Percentiles rank a stretch among this genome's conserved stretches.
These are phyloP conservation scores for Trichoderma sp. DNA, from an alignment of 2,329 filamentous ascomycete species.

Conservation along the genomic window DNA sequence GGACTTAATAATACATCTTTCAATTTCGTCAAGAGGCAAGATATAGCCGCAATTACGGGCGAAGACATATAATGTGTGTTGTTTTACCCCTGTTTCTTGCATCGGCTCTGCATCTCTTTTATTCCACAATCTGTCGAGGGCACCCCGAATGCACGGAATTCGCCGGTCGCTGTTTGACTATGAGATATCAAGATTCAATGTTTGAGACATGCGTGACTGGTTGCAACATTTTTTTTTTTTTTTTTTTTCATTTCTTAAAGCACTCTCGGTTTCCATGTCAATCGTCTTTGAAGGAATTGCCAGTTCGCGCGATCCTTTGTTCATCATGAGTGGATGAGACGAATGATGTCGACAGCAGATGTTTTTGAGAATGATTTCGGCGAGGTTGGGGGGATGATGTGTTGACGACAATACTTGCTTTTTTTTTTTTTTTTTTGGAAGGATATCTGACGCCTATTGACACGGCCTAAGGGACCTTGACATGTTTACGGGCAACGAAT, in stretches of 20 bases:
- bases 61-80: slow-evolving; percentile 18
- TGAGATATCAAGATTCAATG: not conserved
- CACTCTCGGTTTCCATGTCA: not conserved
- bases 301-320: not conserved
- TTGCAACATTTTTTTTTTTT: not conserved
- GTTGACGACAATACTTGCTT: slow-evolving; percentile 6
- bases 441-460: not conserved
- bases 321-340: not conserved
- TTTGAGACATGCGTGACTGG: not conserved
- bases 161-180: slow-evolving; percentile 1
- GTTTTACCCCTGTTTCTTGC: slow-evolving; percentile 13
- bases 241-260: not conserved
- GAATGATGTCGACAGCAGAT: not conserved
- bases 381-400: not conserved
- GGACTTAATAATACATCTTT: slow-evolving; percentile 8
- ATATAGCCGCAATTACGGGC: slow-evolving; percentile 6
- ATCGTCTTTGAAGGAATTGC: not conserved
- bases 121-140: not conserved
- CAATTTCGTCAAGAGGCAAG: not conserved
- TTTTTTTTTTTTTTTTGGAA: not conserved
- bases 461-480: not conserved
- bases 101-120: slow-evolving; percentile 4
- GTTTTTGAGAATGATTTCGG: not conserved
- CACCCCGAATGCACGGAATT: not conserved
- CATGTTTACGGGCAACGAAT: slow-evolving; percentile 9